Evolutionary conservation across 2,329 filamentous ascomycete genomes (phyloP).

Genomic region (Volutella citrinella): DNA sequence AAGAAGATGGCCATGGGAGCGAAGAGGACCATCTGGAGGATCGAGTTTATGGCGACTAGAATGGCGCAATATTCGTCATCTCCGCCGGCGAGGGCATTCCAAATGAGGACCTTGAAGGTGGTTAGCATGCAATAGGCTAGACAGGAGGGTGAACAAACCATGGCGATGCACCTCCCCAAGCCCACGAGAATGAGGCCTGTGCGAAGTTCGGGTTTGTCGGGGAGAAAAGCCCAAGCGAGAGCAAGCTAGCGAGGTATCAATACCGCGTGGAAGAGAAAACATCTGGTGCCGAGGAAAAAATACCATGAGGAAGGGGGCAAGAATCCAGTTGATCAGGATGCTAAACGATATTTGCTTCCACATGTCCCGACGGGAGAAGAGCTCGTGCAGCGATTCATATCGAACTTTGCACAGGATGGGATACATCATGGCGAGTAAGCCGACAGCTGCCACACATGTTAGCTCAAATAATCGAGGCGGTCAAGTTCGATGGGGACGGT

Average conservation of each 20-base stretch:
- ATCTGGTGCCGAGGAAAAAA: too few relatives aligned
- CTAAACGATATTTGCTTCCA: slow-evolving; percentile 82
- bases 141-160: too few relatives aligned
- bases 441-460: slow-evolving; percentile 58
- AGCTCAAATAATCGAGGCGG: not conserved
- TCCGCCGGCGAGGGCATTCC: slow-evolving; percentile 68
- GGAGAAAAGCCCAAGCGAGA: slow-evolving; percentile 66
- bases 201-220: slow-evolving; percentile 54
- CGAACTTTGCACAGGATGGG: slow-evolving; percentile 85
- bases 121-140: too few relatives aligned
- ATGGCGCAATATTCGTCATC: slow-evolving; percentile 82
- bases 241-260: slow-evolving; percentile 57
- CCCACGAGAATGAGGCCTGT: slow-evolving; percentile 79
- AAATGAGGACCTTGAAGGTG: slow-evolving; percentile 61
- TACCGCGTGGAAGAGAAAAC: too few relatives aligned
- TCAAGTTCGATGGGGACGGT: not conserved
- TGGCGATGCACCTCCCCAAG: slow-evolving; percentile 81
- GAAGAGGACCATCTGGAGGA: slow-evolving; percentile 72
- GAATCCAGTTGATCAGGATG: slow-evolving; percentile 75
- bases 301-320: slow-evolving; percentile 82
- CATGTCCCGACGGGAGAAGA: slow-evolving; percentile 58
- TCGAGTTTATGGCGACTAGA: slow-evolving; percentile 70
- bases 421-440: slow-evolving; percentile 90
- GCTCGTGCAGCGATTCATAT: slow-evolving; percentile 69
- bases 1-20: slow-evolving; percentile 68